phyloP scores from a whole-genome alignment of 2,329 filamentous ascomycete genomes.

The Tolypocladium cylindrosporum region DNA sequence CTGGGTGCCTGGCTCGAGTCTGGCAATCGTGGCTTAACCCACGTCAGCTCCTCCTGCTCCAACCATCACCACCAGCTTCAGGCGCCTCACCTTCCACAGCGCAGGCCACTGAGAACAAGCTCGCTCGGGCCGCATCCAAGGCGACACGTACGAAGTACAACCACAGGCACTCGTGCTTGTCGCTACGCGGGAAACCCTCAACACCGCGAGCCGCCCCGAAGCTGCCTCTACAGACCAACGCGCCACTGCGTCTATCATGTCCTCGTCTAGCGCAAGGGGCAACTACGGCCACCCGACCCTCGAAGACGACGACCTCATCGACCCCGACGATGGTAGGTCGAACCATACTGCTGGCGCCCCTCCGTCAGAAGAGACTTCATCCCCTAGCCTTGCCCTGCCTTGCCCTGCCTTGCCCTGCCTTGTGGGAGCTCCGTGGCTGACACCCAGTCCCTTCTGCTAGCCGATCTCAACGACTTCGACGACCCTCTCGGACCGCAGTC shows the following conservation, averaged over 20 bases:
- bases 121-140: not conserved
- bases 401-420: no score
- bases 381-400: not conserved
- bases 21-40: not conserved
- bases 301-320: constrained; percentile 63
- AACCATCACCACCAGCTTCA: not conserved
- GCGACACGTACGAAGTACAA: not conserved
- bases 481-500: constrained; percentile 64
- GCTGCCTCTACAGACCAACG: not conserved
- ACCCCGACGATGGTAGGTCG: constrained; percentile 62
- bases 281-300: constrained; percentile 53
- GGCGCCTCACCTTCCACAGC: not conserved
- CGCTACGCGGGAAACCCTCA: not conserved
- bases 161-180: not conserved
- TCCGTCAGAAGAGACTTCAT: not conserved
- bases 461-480: constrained; percentile 85
- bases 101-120: not conserved
- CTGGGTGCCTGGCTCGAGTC: not conserved
- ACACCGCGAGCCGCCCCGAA: not conserved
- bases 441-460: constrained; percentile 27
- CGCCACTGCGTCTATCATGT: constrained; percentile 22
- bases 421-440: not conserved
- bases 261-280: constrained; percentile 36
- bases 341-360: not conserved
- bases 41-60: not conserved